Base-by-base conservation (phyloP, 2,329 filamentous ascomycete species). In the Fusarium fracticaudum region DNA sequence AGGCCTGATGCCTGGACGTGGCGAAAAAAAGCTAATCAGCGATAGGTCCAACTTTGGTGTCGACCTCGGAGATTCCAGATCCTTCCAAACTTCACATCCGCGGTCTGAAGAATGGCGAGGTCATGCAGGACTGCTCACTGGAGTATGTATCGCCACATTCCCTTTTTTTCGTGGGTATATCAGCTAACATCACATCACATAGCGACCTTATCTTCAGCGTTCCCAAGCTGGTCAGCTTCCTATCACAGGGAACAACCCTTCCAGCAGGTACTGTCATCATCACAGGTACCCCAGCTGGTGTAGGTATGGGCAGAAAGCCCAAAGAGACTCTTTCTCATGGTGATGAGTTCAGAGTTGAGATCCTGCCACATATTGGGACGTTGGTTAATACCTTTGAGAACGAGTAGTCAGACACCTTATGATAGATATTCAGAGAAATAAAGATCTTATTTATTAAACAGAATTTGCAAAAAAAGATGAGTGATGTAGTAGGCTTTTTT, bases 201-300 rank as follows among this genome's bases (percentile, higher is more conserved):
- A 89, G 86, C 37, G 87, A 90, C 43, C 80, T 90, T 31, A 89
- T 90, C 64, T 90, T 89, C 76, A 84, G 79, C 29, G 84, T 91
- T 17, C 82, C 85, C 2, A 81, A 83, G 71, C 73, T 86, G 6
- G 76, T 86, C 38, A 84, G 81, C 78, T 85, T 84, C 63, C 62
- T 85, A 17, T 85, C 84, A 1, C 84, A 85, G 68, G 80, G 84
- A 26, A 85, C 85, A 1, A 86, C 84, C 4, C 79, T 86, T 8
- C 82, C 77, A 6, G 75, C 79, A 3, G 84, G 84, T 1, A 86
- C 82, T 0, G 76, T 85, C 20, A 85, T 86, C 55, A 82, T 85
- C 61, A 85, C 84, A 2, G 85, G 84, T 7, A 86, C 83, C 3
- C 84, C 84, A 3, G 82, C 84, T 1, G 84, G 84, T 13, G 83